A percentile compares a stretch with the other conserved stretches of the same genome.
Conservation (phyloP, 306 rosid species). For the Begonia loranthoides region DNA sequence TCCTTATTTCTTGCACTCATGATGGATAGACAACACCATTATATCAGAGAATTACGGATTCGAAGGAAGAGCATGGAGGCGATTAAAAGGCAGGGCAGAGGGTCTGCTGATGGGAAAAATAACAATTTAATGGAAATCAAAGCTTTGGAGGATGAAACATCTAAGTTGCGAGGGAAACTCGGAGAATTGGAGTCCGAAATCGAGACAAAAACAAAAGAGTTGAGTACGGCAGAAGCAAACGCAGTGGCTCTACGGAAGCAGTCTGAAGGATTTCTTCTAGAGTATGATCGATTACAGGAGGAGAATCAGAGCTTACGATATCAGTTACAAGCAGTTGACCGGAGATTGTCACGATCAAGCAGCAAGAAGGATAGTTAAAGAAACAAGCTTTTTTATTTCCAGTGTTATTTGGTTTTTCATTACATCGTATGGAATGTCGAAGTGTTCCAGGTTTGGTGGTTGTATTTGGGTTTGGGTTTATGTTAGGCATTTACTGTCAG, state of each 20-base stretch:
- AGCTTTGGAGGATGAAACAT: conserved; percentile 42
- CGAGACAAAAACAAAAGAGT: conserved; percentile 41
- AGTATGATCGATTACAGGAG: conserved; percentile 79
- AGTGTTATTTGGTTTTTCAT: too few species aligned
- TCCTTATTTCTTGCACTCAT: conserved; percentile 64
- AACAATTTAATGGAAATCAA: conserved; percentile 33
- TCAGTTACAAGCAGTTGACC: conserved; percentile 47
- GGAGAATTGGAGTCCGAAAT: conserved; percentile 51
- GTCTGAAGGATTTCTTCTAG: conserved; percentile 89
- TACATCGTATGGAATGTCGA: too few species aligned
- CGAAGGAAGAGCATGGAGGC: conserved; percentile 82
- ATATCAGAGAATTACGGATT: conserved; percentile 68
- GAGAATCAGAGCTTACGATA: conserved; percentile 71
- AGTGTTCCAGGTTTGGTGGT: too few species aligned
- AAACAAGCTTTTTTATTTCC: conserved; percentile 7
- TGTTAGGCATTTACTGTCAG: too few species aligned
- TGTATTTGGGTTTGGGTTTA: too few species aligned
- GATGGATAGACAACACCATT: conserved; percentile 84
- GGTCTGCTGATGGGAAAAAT: conserved; percentile 39
- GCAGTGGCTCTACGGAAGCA: conserved; percentile 72
- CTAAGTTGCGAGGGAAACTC: conserved; percentile 27
- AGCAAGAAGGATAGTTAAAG: conserved; percentile 63
- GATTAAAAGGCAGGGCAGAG: conserved; percentile 58
- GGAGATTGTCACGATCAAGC: conserved; percentile 15
- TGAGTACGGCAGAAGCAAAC: conserved; percentile 51